Conservation (phyloP, 176 grass and related monocot genomes). For the Aegilops speltoides region DNA sequence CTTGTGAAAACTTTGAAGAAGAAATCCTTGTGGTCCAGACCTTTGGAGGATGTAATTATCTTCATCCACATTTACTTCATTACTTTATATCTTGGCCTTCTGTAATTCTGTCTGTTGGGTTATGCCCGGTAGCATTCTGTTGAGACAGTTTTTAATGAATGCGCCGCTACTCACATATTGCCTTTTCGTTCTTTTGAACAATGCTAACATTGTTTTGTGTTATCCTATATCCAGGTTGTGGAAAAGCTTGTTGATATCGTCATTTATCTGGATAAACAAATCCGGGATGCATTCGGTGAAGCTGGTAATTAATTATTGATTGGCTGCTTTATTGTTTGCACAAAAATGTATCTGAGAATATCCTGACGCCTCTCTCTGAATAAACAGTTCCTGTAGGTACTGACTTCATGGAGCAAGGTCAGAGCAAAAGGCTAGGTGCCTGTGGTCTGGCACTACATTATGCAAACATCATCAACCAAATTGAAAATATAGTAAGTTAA, state of each 20-base stretch:
- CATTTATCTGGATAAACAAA: constrained; percentile 72
- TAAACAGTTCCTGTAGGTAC: constrained; percentile 44
- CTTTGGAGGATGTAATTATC: constrained; percentile 81
- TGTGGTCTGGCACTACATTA: constrained; percentile 95
- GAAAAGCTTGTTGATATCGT: constrained; percentile 96
- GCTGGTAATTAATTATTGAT: constrained; percentile 31
- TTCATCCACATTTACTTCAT: constrained; percentile 6
- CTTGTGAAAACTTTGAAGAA: constrained; percentile 92
- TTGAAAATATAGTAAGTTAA: constrained; percentile 96
- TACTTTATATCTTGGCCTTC: not conserved
- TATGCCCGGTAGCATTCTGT: not conserved
- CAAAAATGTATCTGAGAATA: constrained; percentile 6
- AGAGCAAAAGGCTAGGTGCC: constrained; percentile 56
- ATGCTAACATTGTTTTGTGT: constrained; percentile 16
- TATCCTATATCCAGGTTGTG: constrained; percentile 63
- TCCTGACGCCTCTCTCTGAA: not conserved
- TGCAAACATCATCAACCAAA: constrained; percentile 97
- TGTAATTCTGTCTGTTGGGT: not conserved
- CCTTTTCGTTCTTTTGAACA: not conserved
- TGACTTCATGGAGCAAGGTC: constrained; percentile 35
- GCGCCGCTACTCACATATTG: not conserved
- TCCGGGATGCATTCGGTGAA: constrained; percentile 59
- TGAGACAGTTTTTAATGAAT: not conserved
- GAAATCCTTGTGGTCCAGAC: constrained; percentile 92
- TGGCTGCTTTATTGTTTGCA: not conserved